phyloP scores from a whole-genome alignment of 2,329 filamentous ascomycete genomes.

The Daldinia eschscholtzii region DNA sequence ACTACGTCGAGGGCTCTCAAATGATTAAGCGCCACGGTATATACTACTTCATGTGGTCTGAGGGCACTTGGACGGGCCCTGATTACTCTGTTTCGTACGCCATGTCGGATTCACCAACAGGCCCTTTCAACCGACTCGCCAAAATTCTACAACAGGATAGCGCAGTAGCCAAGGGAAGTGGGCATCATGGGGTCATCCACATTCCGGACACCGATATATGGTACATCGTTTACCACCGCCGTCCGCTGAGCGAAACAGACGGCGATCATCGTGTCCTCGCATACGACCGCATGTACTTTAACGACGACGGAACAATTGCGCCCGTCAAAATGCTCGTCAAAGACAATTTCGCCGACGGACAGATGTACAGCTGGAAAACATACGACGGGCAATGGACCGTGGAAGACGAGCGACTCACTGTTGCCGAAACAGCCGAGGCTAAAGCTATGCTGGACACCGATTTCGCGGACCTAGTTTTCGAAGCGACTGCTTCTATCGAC shows the following conservation, averaged over 20 bases:
- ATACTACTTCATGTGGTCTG: constrained; percentile 62
- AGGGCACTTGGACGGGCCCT: constrained; percentile 61
- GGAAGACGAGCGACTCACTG: constrained; percentile 47
- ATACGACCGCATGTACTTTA: constrained; percentile 63
- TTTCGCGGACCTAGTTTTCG: constrained; percentile 53
- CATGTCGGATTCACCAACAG: constrained; percentile 55
- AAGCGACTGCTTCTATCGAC: constrained; percentile 44
- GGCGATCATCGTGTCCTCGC: constrained; percentile 62
- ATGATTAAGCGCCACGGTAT: constrained; percentile 58
- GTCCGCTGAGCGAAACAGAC: constrained; percentile 58
- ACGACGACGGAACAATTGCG: constrained; percentile 58
- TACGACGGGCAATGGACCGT: constrained; percentile 49
- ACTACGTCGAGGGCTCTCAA: constrained; percentile 60
- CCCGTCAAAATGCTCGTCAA: constrained; percentile 60
- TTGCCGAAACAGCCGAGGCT: constrained; percentile 36
- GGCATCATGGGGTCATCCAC: constrained; percentile 58
- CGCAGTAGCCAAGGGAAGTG: constrained; percentile 54
- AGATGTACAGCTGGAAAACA: constrained; percentile 55
- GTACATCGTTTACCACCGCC: constrained; percentile 62
- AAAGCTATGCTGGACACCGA: constrained; percentile 55
- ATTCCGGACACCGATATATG: constrained; percentile 56
- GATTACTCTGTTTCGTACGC: constrained; percentile 61
- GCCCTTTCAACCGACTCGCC: constrained; percentile 57
- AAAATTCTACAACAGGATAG: constrained; percentile 56
- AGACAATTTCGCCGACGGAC: constrained; percentile 58